Evolutionary conservation across 2,329 filamentous ascomycete genomes (phyloP), one percentile per base, ranked within the genome.

Genomic region (Orbilia brochopaga): DNA sequence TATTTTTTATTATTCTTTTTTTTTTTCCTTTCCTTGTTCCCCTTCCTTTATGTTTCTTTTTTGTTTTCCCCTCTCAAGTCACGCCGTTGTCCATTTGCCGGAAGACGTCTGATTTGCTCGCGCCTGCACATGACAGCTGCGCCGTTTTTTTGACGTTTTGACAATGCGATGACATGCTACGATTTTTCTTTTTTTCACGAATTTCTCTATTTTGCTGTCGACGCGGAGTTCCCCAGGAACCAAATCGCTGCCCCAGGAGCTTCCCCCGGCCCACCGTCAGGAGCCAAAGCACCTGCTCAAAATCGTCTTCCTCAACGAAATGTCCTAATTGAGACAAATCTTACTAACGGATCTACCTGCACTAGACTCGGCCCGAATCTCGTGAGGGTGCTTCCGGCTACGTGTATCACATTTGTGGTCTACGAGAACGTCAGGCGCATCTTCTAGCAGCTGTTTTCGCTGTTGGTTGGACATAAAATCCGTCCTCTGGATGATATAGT

Each of bases 351-450:
- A 53, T 46, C n/a, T 27, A n/a, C n/a, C 30, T 44, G 5, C 11
- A n/a, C 11, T 69, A 77, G 76, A 1, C 82, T 97, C 65, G 87
- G 91, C 44, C 92, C 93, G 0, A 96, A 93, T 75, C 85, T 96
- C n/a, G 83, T 96, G 58, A 86, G 94, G 73, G 94, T 97, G 27
- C 83, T 99, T 79, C 94, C 94, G 2, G 92, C 92, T 32, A 97
- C 94, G 2, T 96, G 94, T 86, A 91, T 97, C 60, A 97, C 93
- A 1, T 97, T 99, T 78, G 80, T 99, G 76, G 92, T 97, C 23
- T 97, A 97, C 80, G 94, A 99, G 82, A 97, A 97, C 79, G 88
- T 89, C 69, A 92, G 89, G 80, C 59, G 55, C 42, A 27, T 58
- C 17, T 44, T 60, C 48, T 70, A 58, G 24, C 15, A n/a, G 23